Evolutionary conservation across 352 stramenopile genomes (phyloP).

Genomic region (Globisporangium splendens): DNA sequence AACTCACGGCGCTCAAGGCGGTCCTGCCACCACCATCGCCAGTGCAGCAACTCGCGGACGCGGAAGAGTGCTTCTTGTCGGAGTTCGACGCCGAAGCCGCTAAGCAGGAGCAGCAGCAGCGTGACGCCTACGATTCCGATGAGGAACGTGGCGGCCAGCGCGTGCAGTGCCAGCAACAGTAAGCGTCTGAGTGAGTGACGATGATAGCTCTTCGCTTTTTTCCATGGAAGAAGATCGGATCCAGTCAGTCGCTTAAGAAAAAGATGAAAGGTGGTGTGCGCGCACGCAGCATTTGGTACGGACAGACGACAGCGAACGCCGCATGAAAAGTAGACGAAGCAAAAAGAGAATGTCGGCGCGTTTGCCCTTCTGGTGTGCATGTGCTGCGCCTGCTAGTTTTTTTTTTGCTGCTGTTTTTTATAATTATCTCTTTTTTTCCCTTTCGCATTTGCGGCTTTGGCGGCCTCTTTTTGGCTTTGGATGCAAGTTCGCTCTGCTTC

Average conservation of each 20-base stretch:
- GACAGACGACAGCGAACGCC: conserved; percentile 1
- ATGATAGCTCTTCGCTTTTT: no score
- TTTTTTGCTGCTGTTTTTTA: conserved; percentile 1
- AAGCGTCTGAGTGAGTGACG: conserved; percentile 21
- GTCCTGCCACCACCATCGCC: conserved; percentile 52
- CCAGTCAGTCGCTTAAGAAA: not conserved
- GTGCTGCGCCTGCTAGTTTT: not conserved
- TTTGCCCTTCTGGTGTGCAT: not conserved
- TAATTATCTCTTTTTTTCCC: not conserved
- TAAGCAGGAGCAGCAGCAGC: conserved; percentile 72
- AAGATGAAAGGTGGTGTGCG: not conserved
- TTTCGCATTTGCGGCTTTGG: no score
- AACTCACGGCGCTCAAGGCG: conserved; percentile 69
- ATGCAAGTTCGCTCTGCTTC: no score
- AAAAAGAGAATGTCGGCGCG: conserved; percentile 13
- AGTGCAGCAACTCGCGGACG: conserved; percentile 41
- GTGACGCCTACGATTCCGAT: conserved; percentile 90
- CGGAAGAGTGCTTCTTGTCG: conserved; percentile 84
- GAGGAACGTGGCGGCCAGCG: conserved; percentile 89
- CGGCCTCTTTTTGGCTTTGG: no score
- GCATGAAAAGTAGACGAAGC: conserved; percentile 9
- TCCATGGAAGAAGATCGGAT: not conserved
- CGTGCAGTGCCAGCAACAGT: conserved; percentile 89
- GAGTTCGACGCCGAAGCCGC: conserved; percentile 92
- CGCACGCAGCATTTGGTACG: not conserved